Conservation (phyloP, 1,139 yeast species). For the Arxiozyma bovina region DNA sequence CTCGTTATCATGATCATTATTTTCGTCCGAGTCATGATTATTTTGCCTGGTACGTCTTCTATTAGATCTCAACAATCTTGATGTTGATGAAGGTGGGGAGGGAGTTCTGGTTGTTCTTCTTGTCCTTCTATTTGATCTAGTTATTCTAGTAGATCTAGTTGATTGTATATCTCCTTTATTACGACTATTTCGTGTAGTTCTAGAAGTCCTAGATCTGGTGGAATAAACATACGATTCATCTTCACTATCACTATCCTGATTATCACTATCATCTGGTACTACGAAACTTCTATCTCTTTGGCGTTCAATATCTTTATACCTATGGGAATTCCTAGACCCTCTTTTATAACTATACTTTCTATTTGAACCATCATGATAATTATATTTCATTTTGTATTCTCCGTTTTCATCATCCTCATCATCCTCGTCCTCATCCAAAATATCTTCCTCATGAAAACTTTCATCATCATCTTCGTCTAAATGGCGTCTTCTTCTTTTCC, state of each 20-base stretch:
- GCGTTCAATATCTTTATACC: slow-evolving; percentile 1
- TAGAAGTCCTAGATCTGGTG: slow-evolving; percentile 11
- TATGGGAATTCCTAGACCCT: neutral
- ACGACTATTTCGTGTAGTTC: slow-evolving; percentile 13
- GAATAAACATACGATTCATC: slow-evolving; percentile 1
- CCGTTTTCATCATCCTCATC: slow-evolving; percentile 21
- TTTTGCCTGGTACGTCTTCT: slow-evolving; percentile 12
- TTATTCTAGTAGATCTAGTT: neutral
- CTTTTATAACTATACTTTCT: neutral
- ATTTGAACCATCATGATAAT: slow-evolving; percentile 3
- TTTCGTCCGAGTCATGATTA: slow-evolving; percentile 10
- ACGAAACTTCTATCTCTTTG: slow-evolving; percentile 2
- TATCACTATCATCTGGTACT: slow-evolving; percentile 1
- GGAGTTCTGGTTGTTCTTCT: neutral
- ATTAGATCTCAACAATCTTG: slow-evolving; percentile 7
- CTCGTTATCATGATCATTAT: slow-evolving; percentile 15
- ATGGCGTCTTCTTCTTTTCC: slow-evolving; percentile 15
- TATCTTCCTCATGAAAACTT: slow-evolving; percentile 28
- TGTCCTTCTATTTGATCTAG: neutral
- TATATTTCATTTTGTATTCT: slow-evolving; percentile 10
- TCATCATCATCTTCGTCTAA: slow-evolving; percentile 25
- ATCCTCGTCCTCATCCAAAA: slow-evolving; percentile 17
- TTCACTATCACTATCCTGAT: slow-evolving; percentile 1
- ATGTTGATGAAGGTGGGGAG: slow-evolving; percentile 5
- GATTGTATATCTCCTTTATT: neutral